Base-by-base conservation (phyloP, 148 eudicot genomes). In the Camellia japonica region DNA sequence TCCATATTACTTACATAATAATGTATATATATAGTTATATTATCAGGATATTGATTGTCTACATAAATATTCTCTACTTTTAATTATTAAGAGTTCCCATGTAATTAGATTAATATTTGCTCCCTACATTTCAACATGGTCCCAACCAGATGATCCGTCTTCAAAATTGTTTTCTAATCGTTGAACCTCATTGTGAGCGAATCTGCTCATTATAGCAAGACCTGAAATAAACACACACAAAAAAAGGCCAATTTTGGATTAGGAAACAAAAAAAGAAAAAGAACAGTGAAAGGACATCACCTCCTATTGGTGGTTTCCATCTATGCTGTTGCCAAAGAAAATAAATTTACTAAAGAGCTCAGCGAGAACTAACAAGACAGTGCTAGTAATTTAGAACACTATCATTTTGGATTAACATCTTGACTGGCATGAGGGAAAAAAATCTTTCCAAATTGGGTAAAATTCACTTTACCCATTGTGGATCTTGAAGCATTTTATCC, bases 141-240 rank as follows among this genome's bases (percentile, higher is more conserved):
- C 91, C 93, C 93, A 90, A 63, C 90, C 85, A 51, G 86, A 84
- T 14, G 90, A 51, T 79, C 79, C 67, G 82, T 85, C 93, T 41
- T 87, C 90, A 75, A 88, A 83, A 75, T 58, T 79, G 80, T 81
- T 81, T 59, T 81, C 88, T 19, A 80, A 83, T 63, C 80, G 87
- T 42, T 84, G 90, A 83, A 90, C 80, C 87, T 85, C 84, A 84
- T 83, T 89, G 46, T 84, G 87, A n/a, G 83, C 84, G 82, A 92
- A 80, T 77, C 88, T 90, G 82, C 89, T 86, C 90, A 92, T 90
- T 73, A 82, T 76, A 12, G 94, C 88, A 76, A 92, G 93, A 77
- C 98, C 97, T 93, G 90, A 30, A 30, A 30, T 30, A 30, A 30
- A 30, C 52, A 7, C n/a, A n/a, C 6, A 49, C 5, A 49, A 5